A percentile compares a stretch with the other conserved stretches of the same genome.
Evolutionary conservation across 495 filamentous ascomycete species (phyloP).

Genomic region (Ascodesmis nigricans): DNA sequence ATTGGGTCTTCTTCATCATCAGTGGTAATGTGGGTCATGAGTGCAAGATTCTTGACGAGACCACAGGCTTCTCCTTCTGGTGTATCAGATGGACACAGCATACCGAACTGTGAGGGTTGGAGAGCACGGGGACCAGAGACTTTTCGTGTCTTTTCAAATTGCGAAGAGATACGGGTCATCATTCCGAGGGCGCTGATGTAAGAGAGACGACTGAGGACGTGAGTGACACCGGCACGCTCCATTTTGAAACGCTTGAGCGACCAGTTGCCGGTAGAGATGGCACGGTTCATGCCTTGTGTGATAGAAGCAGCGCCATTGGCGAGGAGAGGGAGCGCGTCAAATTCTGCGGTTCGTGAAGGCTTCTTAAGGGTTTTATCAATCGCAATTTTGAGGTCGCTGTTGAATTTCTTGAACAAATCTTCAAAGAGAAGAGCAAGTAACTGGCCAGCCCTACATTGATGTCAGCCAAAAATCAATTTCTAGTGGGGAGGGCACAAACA

Average conservation of each 20-base stretch:
- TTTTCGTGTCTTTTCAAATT: constrained; percentile 96
- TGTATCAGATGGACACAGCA: constrained; percentile 91
- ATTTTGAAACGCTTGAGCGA: constrained; percentile 91
- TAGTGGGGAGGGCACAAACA: constrained; percentile 24
- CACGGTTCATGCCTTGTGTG: constrained; percentile 72
- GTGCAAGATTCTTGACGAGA: constrained; percentile 89
- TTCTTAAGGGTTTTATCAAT: constrained; percentile 89
- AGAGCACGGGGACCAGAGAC: constrained; percentile 84
- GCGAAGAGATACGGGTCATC: constrained; percentile 97
- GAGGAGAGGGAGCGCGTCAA: constrained; percentile 64
- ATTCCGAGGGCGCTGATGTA: constrained; percentile 97
- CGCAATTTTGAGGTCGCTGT: constrained; percentile 61
- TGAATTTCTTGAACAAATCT: constrained; percentile 89
- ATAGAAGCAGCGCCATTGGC: constrained; percentile 58
- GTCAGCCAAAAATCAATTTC: constrained; percentile 7
- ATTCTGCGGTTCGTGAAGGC: constrained; percentile 58
- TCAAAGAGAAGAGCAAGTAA: constrained; percentile 90
- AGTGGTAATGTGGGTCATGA: constrained; percentile 98
- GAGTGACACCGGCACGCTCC: constrained; percentile 90
- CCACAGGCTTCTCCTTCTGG: constrained; percentile 97
- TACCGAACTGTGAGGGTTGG: constrained; percentile 91
- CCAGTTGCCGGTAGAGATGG: constrained; percentile 95
- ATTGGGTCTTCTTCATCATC: constrained; percentile 81
- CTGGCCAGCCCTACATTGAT: constrained; percentile 41
- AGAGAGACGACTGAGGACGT: constrained; percentile 83